Conservation (phyloP, 352 stramenopile genomes). For the Phytophthora meadii region DNA sequence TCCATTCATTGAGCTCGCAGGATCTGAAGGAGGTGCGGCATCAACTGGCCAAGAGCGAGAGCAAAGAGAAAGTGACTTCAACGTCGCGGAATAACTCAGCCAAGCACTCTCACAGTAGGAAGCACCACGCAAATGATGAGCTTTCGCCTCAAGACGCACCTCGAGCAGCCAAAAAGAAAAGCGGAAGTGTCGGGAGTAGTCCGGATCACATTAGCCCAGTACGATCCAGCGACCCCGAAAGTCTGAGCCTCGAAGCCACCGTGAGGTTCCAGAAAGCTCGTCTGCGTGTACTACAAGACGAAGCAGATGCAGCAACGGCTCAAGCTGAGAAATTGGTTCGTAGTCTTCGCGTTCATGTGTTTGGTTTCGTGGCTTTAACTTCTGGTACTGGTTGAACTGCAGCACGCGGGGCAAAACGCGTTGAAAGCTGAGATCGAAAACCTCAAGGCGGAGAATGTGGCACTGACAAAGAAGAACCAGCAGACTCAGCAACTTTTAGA, state of each 20-base stretch:
- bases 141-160: constrained; percentile 16
- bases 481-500: constrained; percentile 76
- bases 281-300: constrained; percentile 74
- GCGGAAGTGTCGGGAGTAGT: not conserved
- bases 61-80: constrained; percentile 18
- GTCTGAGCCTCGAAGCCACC: constrained; percentile 64
- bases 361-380: not conserved
- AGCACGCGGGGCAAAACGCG: constrained; percentile 49
- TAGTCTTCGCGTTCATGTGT: not conserved
- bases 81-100: constrained; percentile 24
- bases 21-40: constrained; percentile 26
- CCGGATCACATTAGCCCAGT: not conserved
- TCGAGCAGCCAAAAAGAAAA: constrained; percentile 16
- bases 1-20: constrained; percentile 53
- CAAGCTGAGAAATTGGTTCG: constrained; percentile 60
- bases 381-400: not conserved
- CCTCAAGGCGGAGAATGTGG: constrained; percentile 53
- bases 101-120: constrained; percentile 21
- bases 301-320: constrained; percentile 50
- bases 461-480: constrained; percentile 62
- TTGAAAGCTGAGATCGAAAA: constrained; percentile 56
- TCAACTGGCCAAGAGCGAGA: constrained; percentile 31
- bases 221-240: constrained; percentile 33
- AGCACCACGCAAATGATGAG: constrained; percentile 11
- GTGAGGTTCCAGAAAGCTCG: constrained; percentile 80